phyloP scores from a whole-genome alignment of 768 basidiomycete genomes.

The Butyriboletus loyo region DNA sequence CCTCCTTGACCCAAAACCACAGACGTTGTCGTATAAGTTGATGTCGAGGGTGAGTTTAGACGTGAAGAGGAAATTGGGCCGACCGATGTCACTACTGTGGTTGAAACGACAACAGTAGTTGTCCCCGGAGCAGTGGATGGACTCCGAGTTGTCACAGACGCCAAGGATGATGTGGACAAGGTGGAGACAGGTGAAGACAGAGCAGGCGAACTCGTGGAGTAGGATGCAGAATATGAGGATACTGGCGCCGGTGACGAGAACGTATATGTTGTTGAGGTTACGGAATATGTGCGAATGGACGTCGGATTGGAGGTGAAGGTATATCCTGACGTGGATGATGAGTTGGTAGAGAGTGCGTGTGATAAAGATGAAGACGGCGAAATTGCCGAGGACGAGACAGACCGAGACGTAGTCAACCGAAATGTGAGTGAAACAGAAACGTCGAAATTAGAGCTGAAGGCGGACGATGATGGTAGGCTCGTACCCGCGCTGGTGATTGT shows the following conservation, averaged over 20 bases:
- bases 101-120: slow-evolving; percentile 13
- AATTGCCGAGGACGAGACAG: neutral
- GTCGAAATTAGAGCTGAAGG: slow-evolving; percentile 17
- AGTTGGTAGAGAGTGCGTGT: neutral
- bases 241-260: neutral
- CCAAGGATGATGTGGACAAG: neutral
- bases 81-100: slow-evolving; percentile 11
- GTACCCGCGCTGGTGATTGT: slow-evolving; percentile 17
- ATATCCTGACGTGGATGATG: neutral
- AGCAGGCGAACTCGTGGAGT: neutral
- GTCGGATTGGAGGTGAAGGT: neutral
- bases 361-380: neutral
- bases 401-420: neutral
- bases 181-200: neutral
- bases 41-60: slow-evolving; percentile 1
- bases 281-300: neutral
- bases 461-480: slow-evolving; percentile 9
- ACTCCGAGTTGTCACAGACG: neutral
- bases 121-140: neutral
- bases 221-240: neutral
- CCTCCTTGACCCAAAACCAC: slow-evolving; percentile 10
- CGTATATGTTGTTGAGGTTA: neutral
- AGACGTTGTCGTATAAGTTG: slow-evolving; percentile 23
- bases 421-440: slow-evolving; percentile 3
- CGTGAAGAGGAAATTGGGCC: neutral